Evolutionary conservation across 176 grass and related monocot genomes (phyloP).

Genomic region (Eragrostis nindensis): DNA sequence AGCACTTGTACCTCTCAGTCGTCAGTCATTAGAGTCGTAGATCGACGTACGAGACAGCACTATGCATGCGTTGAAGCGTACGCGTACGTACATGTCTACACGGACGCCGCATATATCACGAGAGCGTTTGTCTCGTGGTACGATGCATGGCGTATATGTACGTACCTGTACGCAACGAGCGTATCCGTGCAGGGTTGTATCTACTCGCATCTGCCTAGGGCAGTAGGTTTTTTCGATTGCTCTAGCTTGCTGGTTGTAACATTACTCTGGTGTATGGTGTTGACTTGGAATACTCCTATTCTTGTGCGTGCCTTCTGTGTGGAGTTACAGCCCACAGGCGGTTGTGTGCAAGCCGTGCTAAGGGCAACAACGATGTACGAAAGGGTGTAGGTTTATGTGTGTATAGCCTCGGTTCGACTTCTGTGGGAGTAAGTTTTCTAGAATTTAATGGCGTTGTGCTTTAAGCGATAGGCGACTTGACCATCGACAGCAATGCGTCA

Average conservation of each 20-base stretch:
- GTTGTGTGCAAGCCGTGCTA: too few relatives aligned
- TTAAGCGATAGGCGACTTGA: too few relatives aligned
- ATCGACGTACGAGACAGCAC: constrained; percentile 10
- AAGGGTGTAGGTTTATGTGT: too few relatives aligned
- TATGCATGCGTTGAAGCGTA: constrained; percentile 32
- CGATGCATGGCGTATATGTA: constrained; percentile 49
- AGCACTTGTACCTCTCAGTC: background rate
- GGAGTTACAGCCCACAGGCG: background rate
- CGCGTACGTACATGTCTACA: constrained; percentile 54
- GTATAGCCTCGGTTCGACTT: too few relatives aligned
- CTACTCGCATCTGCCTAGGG: constrained; percentile 9
- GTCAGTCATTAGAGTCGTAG: background rate
- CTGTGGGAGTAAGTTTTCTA: too few relatives aligned
- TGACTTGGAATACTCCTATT: background rate
- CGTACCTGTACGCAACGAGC: constrained; percentile 38
- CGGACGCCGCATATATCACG: background rate
- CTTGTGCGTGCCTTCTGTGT: background rate
- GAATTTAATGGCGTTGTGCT: too few relatives aligned
- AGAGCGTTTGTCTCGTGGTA: background rate
- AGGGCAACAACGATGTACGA: too few relatives aligned
- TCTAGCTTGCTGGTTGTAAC: background rate
- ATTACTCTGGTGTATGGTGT: background rate
- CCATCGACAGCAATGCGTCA: too few relatives aligned
- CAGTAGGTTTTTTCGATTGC: constrained; percentile 28
- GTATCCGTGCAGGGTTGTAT: too few relatives aligned